These are phyloP conservation scores for Ophiostoma tasmaniense DNA, from an alignment of 2,329 filamentous ascomycete genomes.

Conservation along the genomic window DNA sequence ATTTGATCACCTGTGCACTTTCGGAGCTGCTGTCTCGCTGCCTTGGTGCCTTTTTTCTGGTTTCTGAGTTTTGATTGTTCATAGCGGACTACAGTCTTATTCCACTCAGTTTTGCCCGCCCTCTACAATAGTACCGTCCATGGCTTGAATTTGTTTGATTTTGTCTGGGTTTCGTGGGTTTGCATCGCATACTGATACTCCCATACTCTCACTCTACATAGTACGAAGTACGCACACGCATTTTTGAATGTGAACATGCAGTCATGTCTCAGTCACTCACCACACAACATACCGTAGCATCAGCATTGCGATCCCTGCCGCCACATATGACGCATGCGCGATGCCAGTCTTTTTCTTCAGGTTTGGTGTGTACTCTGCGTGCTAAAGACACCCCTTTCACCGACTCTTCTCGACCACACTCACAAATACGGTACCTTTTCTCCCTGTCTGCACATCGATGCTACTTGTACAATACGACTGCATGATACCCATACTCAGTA, in stretches of 20 bases:
- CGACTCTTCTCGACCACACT: background rate
- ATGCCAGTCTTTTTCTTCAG: background rate
- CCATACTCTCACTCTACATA: background rate
- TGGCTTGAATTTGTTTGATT: background rate
- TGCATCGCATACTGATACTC: background rate
- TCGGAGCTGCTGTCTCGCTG: background rate
- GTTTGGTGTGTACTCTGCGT: background rate
- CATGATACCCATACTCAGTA: background rate
- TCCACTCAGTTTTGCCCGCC: background rate
- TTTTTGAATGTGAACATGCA: background rate
- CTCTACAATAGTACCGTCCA: background rate
- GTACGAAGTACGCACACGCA: background rate
- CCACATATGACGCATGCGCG: slow-evolving; percentile 5
- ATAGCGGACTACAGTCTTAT: background rate
- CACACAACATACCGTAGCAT: background rate
- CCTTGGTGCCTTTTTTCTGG: background rate
- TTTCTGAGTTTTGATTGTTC: background rate
- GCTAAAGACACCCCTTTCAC: background rate
- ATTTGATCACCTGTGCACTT: background rate
- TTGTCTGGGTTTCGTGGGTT: background rate
- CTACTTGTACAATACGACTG: background rate
- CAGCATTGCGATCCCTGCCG: slow-evolving; percentile 2
- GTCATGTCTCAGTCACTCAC: background rate
- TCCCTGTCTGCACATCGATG: slow-evolving; percentile 4
- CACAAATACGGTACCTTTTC: slow-evolving; percentile 1